Conservation (phyloP, 176 grass and related monocot genomes). For the Lolium multiflorum region DNA sequence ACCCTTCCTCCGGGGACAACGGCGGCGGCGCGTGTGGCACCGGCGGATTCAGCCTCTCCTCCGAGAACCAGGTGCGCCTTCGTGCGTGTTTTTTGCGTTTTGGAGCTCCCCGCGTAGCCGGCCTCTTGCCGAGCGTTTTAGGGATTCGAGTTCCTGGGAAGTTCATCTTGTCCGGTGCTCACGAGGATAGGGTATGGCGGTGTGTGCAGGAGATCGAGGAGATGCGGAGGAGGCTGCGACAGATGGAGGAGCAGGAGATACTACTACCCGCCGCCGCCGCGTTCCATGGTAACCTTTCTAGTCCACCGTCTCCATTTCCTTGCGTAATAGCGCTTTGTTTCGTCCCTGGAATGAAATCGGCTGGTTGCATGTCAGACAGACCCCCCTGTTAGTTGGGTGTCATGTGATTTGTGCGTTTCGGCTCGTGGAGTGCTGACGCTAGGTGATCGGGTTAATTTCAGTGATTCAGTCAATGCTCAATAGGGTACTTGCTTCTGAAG, state of each 20-base stretch:
- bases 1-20: conserved; percentile 1
- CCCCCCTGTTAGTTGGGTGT: conserved; percentile 9
- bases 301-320: not conserved
- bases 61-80: conserved; percentile 30
- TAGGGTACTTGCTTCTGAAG: not conserved
- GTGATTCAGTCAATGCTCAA: not conserved
- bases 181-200: conserved; percentile 28
- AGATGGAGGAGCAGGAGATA: conserved; percentile 43
- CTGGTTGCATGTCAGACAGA: not conserved
- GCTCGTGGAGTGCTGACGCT: not conserved
- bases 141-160: conserved; percentile 4
- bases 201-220: conserved; percentile 44
- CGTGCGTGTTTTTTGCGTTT: not conserved
- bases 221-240: conserved; percentile 41
- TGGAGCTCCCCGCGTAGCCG: conserved; percentile 12
- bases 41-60: conserved; percentile 5
- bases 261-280: conserved; percentile 18
- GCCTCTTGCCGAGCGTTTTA: not conserved
- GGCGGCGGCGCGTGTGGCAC: not conserved
- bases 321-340: not conserved
- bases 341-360: not conserved
- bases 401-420: not conserved
- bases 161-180: not conserved
- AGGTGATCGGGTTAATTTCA: not conserved
- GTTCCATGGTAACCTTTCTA: conserved; percentile 39